Percentiles rank a stretch among this genome's conserved stretches.
Evolutionary conservation across 805 yeast species (phyloP).

Genomic region (Isabelozyma pseudorhagii): DNA sequence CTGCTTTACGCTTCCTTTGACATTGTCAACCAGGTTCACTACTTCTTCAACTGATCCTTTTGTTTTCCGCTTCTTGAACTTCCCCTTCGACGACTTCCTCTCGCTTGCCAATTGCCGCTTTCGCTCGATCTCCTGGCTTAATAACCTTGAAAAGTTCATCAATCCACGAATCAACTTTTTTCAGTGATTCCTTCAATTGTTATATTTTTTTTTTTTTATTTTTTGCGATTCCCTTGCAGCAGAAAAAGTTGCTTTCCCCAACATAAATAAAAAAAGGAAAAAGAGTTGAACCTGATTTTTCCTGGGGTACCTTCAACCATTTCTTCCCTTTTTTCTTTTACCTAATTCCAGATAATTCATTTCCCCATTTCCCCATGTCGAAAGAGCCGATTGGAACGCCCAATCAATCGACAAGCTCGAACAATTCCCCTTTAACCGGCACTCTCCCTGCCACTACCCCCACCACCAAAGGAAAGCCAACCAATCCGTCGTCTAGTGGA

Average conservation of each 20-base stretch:
- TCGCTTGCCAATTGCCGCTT: constrained; percentile 4
- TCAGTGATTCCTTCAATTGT: too few species aligned
- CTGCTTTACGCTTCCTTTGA: too few species aligned
- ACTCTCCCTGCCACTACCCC: background rate
- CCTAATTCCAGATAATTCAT: background rate
- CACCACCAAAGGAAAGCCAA: background rate
- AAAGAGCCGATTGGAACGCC: background rate
- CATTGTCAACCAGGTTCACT: too few species aligned
- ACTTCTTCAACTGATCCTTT: too few species aligned
- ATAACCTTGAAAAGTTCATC: constrained; percentile 11
- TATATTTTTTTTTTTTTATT: too few species aligned
- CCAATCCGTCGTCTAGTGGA: background rate
- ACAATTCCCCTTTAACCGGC: background rate
- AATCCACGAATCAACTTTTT: background rate
- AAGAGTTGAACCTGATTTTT: background rate
- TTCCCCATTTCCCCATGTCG: background rate
- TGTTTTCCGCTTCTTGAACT: background rate
- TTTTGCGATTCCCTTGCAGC: too few species aligned
- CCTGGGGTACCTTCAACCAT: background rate
- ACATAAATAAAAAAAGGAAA: too few species aligned
- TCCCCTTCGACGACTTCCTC: too few species aligned
- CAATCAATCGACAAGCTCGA: background rate
- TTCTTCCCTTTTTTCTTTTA: background rate
- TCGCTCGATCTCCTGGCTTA: constrained; percentile 9
- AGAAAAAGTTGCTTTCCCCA: too few species aligned